Evolutionary conservation across 2,329 filamentous ascomycete genomes (phyloP), one percentile per base, ranked within the genome.

Genomic region (Metarhizium sp.): DNA sequence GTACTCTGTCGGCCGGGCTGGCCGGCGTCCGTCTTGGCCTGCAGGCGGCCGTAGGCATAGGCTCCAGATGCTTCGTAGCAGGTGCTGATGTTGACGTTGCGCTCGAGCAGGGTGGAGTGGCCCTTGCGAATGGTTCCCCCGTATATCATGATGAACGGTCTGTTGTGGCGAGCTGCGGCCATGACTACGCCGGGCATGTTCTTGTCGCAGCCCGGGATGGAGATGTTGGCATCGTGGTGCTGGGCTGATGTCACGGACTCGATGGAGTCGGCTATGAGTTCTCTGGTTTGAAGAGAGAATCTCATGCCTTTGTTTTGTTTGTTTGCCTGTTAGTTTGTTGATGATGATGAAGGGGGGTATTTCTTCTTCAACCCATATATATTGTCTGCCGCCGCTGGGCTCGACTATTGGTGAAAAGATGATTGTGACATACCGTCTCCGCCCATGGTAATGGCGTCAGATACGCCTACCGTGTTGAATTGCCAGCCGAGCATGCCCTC

Each of bases 101-200:
- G 86, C 59, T 86, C 82, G 30, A 95, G 78, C 2, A 92, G 79
- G 52, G 82, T 74, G 0, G 87, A 92, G 70, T 90, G 88, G n/a
- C 92, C 92, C 59, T 90, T 90, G 66, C 85, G 84, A 65, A 96
- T 96, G 16, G 90, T 89, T 43, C 92, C 92, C 52, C 92, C 92
- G 69, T 96, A 97, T 57, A 97, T 87, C 91, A 96, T 96, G 67
- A 96, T 77, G 50, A 90, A 94, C 4, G 92, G 92, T 10, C 92
- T 82, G 72, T 96, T 96, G 73, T 95, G 90, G 56, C 92, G 82
- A 14, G 89, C 90, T 66, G 94, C 91, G 0, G 88, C 91, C 86
- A 96, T 96, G 59, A 94, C 78, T 16, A 89, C 87, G 60, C 92
- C 92, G 0, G 92, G 92, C 92, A 96, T 96, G 71, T 96, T 96